Conservation (phyloP, 1,284 basidiomycete genomes). For the Inonotus obliquus region DNA sequence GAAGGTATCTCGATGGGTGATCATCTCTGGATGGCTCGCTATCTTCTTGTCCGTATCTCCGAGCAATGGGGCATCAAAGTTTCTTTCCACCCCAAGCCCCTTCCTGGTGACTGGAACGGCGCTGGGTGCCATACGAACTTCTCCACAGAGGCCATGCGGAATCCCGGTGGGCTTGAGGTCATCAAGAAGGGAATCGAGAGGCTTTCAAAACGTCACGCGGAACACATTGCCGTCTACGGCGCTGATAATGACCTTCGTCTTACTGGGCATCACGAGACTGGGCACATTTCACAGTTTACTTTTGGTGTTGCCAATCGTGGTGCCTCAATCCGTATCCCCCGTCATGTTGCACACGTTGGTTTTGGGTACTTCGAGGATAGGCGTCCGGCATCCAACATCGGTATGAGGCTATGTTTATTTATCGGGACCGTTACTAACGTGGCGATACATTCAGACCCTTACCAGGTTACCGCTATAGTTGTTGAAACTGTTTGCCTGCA, state of each 20-base stretch:
- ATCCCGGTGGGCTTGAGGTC: slow-evolving; percentile 88
- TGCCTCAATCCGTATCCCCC: slow-evolving; percentile 91
- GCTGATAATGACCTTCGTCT: slow-evolving; percentile 94
- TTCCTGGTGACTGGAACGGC: slow-evolving; percentile 98
- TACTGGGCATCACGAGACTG: slow-evolving; percentile 95
- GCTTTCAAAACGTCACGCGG: slow-evolving; percentile 75
- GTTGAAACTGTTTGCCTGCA: slow-evolving; percentile 74
- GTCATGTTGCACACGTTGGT: slow-evolving; percentile 89
- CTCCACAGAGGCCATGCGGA: slow-evolving; percentile 89
- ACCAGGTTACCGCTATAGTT: slow-evolving; percentile 85
- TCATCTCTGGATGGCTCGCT: slow-evolving; percentile 96
- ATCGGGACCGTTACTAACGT: neutral
- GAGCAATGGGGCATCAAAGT: slow-evolving; percentile 99
- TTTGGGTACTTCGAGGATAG: slow-evolving; percentile 97
- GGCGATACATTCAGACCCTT: slow-evolving; percentile 59
- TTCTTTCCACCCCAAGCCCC: slow-evolving; percentile 99
- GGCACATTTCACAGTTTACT: slow-evolving; percentile 89
- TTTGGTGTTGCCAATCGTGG: slow-evolving; percentile 98
- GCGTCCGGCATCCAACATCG: slow-evolving; percentile 96
- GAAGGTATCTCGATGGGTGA: slow-evolving; percentile 98
- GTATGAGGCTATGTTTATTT: slow-evolving; percentile 43
- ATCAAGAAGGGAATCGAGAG: slow-evolving; percentile 96
- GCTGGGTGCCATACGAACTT: slow-evolving; percentile 97
- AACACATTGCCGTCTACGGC: slow-evolving; percentile 96
- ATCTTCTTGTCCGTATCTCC: slow-evolving; percentile 88